Base-by-base conservation (phyloP, 2,329 filamentous ascomycete genomes). In the Ceratocystis diversiconidia region DNA sequence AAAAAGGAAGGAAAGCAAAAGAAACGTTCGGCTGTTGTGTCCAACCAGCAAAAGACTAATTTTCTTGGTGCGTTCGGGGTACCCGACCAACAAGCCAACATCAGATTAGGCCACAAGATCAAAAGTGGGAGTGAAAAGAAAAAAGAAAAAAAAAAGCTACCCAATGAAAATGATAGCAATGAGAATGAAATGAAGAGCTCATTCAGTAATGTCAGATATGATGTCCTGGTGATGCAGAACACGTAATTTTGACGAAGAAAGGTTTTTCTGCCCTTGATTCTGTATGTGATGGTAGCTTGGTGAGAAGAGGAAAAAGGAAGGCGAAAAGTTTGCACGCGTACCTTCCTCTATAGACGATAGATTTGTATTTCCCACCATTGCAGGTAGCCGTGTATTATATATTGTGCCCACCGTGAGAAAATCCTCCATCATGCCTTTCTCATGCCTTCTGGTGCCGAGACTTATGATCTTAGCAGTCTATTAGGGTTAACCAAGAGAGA, bases 81-180 rank as follows among this genome's bases (percentile, higher is more conserved):
- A 46, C 7, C 36, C 60, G 60, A 46, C n/a, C 15, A 30, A 19
- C 36, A 41, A 15, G 36, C 5, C 60, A 59, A 36, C n/a, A 30
- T 59, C 43, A 62, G 43, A 62, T 43, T n/a, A 22, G 36, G 19
- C 43, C 60, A 62, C 60, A 43, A 44, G 60, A 62, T 62, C 43
- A 43, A 62, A 62, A 62, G 8, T 60, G 17, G 19, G 22, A 41
- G n/a, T 17, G 32, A 10, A 36, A 36, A 19, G 52, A 57, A 59
- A 43, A 22, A 61, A 8, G 5, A 1, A 7, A 36, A 2, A 61
- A n/a, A 19, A 32, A 30, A 25, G n/a, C 19, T 46, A 5, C 17
- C 28, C 28, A 59, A 59, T 59, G 1, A 59, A 25, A 36, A 59
- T 17, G 22, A 52, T 25, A 15, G 7, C 8, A 52, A 25, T 52